These are phyloP conservation scores for Colletotrichum sp. DNA, from an alignment of 2,329 filamentous ascomycete genomes.

Conservation along the genomic window DNA sequence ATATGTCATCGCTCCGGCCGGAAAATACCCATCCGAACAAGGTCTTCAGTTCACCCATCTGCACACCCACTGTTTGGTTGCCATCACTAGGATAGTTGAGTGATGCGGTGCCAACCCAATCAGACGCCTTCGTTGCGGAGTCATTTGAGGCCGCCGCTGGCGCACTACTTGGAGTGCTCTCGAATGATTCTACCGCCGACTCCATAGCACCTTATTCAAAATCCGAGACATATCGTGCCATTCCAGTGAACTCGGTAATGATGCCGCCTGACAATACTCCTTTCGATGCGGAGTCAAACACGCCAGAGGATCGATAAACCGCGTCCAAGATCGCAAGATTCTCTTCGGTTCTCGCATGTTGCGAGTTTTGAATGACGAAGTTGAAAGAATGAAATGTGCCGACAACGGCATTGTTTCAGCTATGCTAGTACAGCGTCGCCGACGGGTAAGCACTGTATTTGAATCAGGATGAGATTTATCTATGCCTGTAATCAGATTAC, in stretches of 20 bases:
- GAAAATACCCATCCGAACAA: neutral
- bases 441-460: accelerated
- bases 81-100: neutral
- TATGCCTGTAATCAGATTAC: neutral
- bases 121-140: neutral
- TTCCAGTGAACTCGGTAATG: neutral
- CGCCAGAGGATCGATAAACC: neutral
- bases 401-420: neutral
- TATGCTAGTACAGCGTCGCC: neutral
- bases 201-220: neutral
- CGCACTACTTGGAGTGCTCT: neutral
- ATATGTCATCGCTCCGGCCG: neutral
- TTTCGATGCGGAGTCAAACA: neutral
- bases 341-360: neutral
- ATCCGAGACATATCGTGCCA: neutral
- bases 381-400: neutral
- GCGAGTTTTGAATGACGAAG: neutral
- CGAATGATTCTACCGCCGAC: neutral
- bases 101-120: neutral
- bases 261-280: neutral
- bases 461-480: neutral
- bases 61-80: neutral
- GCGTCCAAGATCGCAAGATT: neutral
- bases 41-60: neutral
- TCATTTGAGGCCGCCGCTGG: neutral